Evolutionary conservation across 768 basidiomycete genomes (phyloP), one percentile per base, ranked within the genome.

Genomic region (Phylloporus sp.): DNA sequence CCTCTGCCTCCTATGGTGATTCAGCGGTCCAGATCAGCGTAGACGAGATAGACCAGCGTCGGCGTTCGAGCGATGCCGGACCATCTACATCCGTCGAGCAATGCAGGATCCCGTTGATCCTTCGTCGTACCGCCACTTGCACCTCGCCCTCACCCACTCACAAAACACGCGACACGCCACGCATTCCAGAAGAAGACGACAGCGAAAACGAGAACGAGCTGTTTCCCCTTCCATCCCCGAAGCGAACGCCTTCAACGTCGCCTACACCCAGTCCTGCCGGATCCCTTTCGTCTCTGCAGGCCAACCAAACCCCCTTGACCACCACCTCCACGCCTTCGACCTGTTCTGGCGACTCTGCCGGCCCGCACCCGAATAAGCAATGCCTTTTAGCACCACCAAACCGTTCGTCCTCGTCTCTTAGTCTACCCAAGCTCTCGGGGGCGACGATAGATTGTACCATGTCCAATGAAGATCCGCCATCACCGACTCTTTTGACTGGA

Each of bases 31-130:
- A 76, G 2, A 67, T 82, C 17, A 77, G 63, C 5, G 81, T 84
- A 0, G 84, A 86, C 50, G 84, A 84, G 58, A 74, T 82, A 5
- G 82, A 85, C 53, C 79, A 73, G 54, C 71, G 79, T 20, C 69
- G 79, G 11, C 70, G 72, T 42, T 74, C 74, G 9, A 65, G 63
- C n/a, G 77, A 79, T 29, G 37, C 23, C 0, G 62, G 44, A 17
- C 37, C 29, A 1, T 39, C 37, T 3, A 42, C 32, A 15, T 27
- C 28, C 31, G 27, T 17, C n/a, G 49, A 35, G 10, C 27, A 11
- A 11, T 32, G 15, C 20, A 38, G 24, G 6, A 3, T 39, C 5
- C 40, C 46, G 15, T 14, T 18, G 15, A 27, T 28, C 4, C 35
- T 22, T 9, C 28, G 44, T 17, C 45, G 44, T 26, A 15, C 36